Percentiles rank a stretch among this genome's conserved stretches.
phyloP scores from a whole-genome alignment of 768 basidiomycete genomes.

The Psilocybe cubensis region DNA sequence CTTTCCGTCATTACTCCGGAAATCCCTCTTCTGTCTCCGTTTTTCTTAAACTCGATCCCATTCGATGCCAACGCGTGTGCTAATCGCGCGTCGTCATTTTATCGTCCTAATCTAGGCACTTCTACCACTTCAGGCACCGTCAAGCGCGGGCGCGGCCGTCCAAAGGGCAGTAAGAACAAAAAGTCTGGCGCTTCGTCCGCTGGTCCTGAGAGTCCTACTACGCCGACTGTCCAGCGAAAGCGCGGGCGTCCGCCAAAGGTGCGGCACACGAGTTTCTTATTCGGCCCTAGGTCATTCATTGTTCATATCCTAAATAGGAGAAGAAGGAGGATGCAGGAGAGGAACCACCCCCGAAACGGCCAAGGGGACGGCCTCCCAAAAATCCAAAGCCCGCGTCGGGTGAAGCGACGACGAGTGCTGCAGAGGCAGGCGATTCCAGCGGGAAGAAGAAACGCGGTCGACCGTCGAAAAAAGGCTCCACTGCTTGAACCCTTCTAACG shows the following conservation, averaged over 20 bases:
- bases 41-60: slow-evolving; percentile 24
- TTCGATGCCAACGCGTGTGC: slow-evolving; percentile 20
- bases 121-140: slow-evolving; percentile 43
- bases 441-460: slow-evolving; percentile 75
- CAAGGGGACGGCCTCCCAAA: slow-evolving; percentile 79
- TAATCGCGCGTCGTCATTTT: slow-evolving; percentile 24
- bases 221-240: slow-evolving; percentile 49
- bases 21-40: slow-evolving; percentile 22
- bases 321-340: slow-evolving; percentile 49
- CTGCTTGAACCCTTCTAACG: slow-evolving; percentile 22
- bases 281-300: slow-evolving; percentile 14
- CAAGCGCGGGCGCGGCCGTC: slow-evolving; percentile 87
- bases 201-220: slow-evolving; percentile 36
- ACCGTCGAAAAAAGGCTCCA: slow-evolving; percentile 58
- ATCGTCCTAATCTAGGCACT: slow-evolving; percentile 38
- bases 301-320: slow-evolving; percentile 33
- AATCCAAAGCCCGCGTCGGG: slow-evolving; percentile 51
- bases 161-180: slow-evolving; percentile 86
- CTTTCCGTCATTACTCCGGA: slow-evolving; percentile 32
- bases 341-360: slow-evolving; percentile 63
- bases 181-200: slow-evolving; percentile 37
- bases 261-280: slow-evolving; percentile 24
- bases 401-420: slow-evolving; percentile 34
- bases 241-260: slow-evolving; percentile 74
- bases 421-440: slow-evolving; percentile 48